Base-by-base conservation (phyloP, 2,329 filamentous ascomycete species). In the Penicillium vulpinum region DNA sequence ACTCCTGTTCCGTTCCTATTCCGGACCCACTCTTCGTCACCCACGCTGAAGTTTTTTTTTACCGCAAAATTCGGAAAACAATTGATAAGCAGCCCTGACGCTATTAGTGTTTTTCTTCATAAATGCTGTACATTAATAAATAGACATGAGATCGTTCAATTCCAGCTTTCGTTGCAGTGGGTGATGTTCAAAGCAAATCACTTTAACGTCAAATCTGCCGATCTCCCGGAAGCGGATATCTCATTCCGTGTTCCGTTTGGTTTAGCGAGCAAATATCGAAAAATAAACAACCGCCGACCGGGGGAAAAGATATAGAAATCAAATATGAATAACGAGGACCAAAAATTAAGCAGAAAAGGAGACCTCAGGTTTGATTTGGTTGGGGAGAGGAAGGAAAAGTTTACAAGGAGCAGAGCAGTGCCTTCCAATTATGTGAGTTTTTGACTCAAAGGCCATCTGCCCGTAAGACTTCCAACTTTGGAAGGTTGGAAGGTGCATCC, bases 11-110 rank as follows among this genome's bases (percentile, higher is more conserved):
- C 48, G 48, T 43, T 15, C 28, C 48, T n/a, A 10, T 24, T 43
- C 48, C 48, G 48, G 48, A 18, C 28, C 48, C 48, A 51, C 48
- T 51, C 6, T 24, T 10, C 16, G 24, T 50, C n/a, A n/a, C n/a
- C n/a, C n/a, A n/a, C n/a, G n/a, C n/a, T n/a, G n/a, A n/a, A n/a
- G n/a, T n/a, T n/a, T n/a, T n/a, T 24, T 21, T 47, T 47, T 35
- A 13, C 28, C 29, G 44, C 15, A 4, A 35, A 26, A 13, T 41
- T 15, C 1, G 21, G 7, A 16, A 11, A 13, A 31, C 7, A 11
- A 10, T 28, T 18, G 24, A 18, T 13, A 22, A 22, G 15, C n/a
- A 21, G n/a, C 0, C 5, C 1, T 31, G 0, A 41, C n/a, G 4
- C 1, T 15, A 6, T 9, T 0, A 44, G 6, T 31, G 2, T 9